phyloP scores from a whole-genome alignment of 257 asterid species.

The Perilla frutescens region DNA sequence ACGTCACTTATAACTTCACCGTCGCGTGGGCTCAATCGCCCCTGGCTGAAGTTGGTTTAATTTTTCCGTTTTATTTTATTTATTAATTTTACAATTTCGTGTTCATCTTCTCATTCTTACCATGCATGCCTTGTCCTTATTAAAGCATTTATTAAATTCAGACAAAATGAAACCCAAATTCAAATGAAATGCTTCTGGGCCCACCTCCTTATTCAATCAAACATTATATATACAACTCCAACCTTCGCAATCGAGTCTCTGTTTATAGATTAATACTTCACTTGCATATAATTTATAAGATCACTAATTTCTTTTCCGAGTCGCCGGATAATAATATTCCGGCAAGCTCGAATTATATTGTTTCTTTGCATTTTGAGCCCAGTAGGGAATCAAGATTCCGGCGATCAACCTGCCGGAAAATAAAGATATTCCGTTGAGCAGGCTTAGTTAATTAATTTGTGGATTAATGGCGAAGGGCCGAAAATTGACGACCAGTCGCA shows the following conservation, averaged over 20 bases:
- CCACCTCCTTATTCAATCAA: constrained; percentile 36
- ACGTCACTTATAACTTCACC: background rate
- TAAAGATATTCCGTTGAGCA: background rate
- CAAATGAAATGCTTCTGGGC: constrained; percentile 66
- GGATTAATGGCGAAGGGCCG: constrained; percentile 73
- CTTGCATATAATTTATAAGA: background rate
- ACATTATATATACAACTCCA: constrained; percentile 57
- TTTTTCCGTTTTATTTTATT: background rate
- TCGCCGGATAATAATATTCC: constrained; percentile 55
- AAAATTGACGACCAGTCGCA: constrained; percentile 59
- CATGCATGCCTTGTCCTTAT: constrained; percentile 37
- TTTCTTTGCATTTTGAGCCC: constrained; percentile 17
- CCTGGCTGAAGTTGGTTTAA: background rate
- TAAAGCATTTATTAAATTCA: constrained; percentile 50
- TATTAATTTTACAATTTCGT: constrained; percentile 44
- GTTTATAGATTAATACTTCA: constrained; percentile 27
- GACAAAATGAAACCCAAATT: constrained; percentile 76
- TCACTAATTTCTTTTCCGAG: constrained; percentile 24
- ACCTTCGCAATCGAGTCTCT: constrained; percentile 40
- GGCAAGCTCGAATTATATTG: constrained; percentile 19
- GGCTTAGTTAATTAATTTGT: background rate
- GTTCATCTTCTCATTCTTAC: constrained; percentile 42
- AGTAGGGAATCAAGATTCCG: constrained; percentile 29
- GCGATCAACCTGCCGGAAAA: constrained; percentile 19
- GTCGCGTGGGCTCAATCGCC: constrained; percentile 10